Percentiles rank a stretch among this genome's conserved stretches.
Evolutionary conservation across 2,329 filamentous ascomycete genomes (phyloP).

Genomic region (Arachnomyces sp.): DNA sequence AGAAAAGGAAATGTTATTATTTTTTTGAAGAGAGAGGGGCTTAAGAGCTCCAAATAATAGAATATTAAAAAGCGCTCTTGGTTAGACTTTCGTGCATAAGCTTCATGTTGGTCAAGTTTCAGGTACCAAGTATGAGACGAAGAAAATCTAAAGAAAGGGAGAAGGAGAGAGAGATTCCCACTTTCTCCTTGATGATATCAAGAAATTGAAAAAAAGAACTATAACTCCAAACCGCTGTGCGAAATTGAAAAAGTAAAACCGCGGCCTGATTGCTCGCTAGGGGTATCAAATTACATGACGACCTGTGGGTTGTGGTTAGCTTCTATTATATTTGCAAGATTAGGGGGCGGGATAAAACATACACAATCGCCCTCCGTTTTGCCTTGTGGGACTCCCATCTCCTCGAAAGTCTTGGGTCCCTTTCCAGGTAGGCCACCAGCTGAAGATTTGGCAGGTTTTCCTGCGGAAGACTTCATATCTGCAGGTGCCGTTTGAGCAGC

Average conservation of each 20-base stretch:
- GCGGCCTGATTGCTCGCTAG: neutral
- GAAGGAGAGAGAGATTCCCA: neutral
- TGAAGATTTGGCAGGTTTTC: constrained; percentile 20
- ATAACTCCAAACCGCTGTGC: too few relatives aligned
- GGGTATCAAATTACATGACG: constrained; percentile 18
- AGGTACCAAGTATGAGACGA: neutral
- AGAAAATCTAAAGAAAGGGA: constrained; percentile 2
- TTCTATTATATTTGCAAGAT: constrained; percentile 3
- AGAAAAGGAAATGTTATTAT: too few relatives aligned
- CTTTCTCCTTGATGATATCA: neutral
- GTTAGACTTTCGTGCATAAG: too few relatives aligned
- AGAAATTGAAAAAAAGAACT: neutral
- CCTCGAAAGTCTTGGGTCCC: constrained; percentile 92
- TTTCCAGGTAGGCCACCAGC: constrained; percentile 46
- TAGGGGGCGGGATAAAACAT: constrained; percentile 29
- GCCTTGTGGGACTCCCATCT: constrained; percentile 85
- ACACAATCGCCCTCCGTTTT: constrained; percentile 90
- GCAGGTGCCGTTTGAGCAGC: constrained; percentile 28
- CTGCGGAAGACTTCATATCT: constrained; percentile 8
- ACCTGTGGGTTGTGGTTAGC: constrained; percentile 9
- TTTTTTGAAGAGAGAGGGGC: too few relatives aligned
- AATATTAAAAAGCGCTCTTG: too few relatives aligned
- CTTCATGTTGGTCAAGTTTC: too few relatives aligned
- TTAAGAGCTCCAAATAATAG: too few relatives aligned
- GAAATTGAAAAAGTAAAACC: neutral